Conservation (phyloP, 805 yeast species). For the Suhomyces sp. region DNA sequence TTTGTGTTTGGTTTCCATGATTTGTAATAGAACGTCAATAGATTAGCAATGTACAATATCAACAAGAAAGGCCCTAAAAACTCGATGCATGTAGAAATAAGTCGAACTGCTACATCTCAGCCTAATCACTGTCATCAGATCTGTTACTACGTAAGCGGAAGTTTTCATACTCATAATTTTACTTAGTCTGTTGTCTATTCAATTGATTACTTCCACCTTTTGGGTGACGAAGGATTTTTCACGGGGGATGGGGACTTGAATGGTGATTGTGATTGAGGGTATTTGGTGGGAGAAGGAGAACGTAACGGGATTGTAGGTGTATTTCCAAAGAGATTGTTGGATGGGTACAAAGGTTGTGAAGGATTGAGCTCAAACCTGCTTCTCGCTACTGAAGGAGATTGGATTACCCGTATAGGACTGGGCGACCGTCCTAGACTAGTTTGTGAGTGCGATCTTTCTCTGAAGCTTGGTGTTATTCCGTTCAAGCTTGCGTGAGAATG, state of each 20-base stretch:
- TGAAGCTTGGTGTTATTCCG: not conserved
- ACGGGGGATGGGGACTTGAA: conserved; percentile 7
- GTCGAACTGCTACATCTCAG: too few relatives aligned
- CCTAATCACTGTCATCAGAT: too few relatives aligned
- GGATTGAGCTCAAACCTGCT: not conserved
- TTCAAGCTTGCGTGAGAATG: not conserved
- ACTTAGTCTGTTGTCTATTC: not conserved
- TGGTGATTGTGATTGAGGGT: conserved; percentile 1
- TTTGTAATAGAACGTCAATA: conserved; percentile 18
- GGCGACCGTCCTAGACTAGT: conserved; percentile 2
- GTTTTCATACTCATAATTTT: not conserved
- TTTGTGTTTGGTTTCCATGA: conserved; percentile 44
- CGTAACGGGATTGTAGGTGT: conserved; percentile 2
- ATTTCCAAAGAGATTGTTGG: not conserved
- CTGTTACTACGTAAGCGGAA: not conserved
- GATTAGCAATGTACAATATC: too few relatives aligned
- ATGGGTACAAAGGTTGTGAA: not conserved
- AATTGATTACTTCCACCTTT: not conserved
- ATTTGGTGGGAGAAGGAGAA: conserved; percentile 6
- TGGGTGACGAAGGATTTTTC: conserved; percentile 5
- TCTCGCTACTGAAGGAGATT: conserved; percentile 1
- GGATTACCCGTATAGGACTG: not conserved
- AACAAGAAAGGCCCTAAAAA: not conserved
- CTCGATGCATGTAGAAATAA: too few relatives aligned
- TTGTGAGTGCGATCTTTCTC: conserved; percentile 2